Evolutionary conservation across 139 green algal species (phyloP).

Genomic region (Chlorella sp.): DNA sequence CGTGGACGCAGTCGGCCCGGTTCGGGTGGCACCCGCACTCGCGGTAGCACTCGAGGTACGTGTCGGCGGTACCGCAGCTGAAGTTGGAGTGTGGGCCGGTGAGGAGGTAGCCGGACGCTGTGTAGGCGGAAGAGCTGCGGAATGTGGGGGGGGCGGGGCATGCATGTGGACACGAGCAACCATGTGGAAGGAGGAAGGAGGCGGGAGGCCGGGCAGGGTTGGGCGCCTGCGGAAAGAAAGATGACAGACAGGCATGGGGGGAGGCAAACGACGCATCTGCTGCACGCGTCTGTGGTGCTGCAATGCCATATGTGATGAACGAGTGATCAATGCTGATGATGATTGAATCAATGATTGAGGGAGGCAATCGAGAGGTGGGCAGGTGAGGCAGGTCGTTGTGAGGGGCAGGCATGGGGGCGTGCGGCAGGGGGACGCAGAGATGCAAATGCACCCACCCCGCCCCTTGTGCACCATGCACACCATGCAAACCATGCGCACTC

Average conservation of each 20-base stretch:
- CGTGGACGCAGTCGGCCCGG: neutral
- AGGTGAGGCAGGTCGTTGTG: neutral
- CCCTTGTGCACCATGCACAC: no score
- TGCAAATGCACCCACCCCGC: neutral
- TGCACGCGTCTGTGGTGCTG: neutral
- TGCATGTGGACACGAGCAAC: neutral
- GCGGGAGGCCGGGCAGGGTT: no score
- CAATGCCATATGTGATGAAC: no score
- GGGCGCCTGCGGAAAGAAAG: no score
- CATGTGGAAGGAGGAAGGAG: no score
- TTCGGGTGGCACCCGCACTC: neutral
- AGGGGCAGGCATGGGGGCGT: neutral
- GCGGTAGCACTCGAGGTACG: neutral
- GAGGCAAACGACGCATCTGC: no score
- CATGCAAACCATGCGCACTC: no score
- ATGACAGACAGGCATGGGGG: no score
- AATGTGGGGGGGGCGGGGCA: neutral
- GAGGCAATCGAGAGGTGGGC: no score
- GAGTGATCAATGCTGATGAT: no score
- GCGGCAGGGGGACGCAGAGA: neutral
- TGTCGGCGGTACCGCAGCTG: constrained; percentile 6
- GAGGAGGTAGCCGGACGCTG: neutral
- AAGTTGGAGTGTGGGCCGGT: neutral
- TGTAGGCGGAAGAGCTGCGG: neutral
- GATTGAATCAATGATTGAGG: no score